Conservation (phyloP, 2,329 filamentous ascomycete species). For the Fusarium neocosmosporiellum region DNA sequence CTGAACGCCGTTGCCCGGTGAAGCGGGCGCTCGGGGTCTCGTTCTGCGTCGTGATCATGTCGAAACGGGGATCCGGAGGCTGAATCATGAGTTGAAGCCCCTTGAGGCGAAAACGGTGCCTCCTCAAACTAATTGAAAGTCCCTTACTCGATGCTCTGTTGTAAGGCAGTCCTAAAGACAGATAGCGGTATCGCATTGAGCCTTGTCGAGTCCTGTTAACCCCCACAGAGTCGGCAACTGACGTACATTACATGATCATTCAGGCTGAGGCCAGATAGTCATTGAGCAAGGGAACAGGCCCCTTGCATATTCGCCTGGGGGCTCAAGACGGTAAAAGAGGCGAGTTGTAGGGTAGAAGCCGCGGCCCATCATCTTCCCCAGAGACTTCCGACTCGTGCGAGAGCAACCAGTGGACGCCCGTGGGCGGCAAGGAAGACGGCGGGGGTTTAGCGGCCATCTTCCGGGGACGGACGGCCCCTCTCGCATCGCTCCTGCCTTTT, state of each 20-base stretch:
- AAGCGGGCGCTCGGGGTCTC: constrained; percentile 3
- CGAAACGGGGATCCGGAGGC: constrained; percentile 4
- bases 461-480: constrained; percentile 11
- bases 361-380: constrained; percentile 7
- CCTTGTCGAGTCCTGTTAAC: neutral
- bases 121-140: neutral
- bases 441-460: constrained; percentile 11
- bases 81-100: constrained; percentile 6
- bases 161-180: neutral
- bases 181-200: constrained; percentile 1
- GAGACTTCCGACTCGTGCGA: neutral
- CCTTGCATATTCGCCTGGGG: constrained; percentile 18
- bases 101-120: neutral
- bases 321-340: constrained; percentile 3
- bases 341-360: constrained; percentile 7
- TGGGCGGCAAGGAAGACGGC: constrained; percentile 1
- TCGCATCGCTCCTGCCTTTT: neutral
- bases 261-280: constrained; percentile 5
- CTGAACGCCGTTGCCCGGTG: constrained; percentile 8
- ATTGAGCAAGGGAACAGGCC: constrained; percentile 7
- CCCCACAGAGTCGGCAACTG: constrained; percentile 1
- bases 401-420: neutral
- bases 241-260: constrained; percentile 12
- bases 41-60: neutral
- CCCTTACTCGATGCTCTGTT: neutral